Evolutionary conservation across 305 asterid species (phyloP).

Genomic region (Solanum hybrid): DNA sequence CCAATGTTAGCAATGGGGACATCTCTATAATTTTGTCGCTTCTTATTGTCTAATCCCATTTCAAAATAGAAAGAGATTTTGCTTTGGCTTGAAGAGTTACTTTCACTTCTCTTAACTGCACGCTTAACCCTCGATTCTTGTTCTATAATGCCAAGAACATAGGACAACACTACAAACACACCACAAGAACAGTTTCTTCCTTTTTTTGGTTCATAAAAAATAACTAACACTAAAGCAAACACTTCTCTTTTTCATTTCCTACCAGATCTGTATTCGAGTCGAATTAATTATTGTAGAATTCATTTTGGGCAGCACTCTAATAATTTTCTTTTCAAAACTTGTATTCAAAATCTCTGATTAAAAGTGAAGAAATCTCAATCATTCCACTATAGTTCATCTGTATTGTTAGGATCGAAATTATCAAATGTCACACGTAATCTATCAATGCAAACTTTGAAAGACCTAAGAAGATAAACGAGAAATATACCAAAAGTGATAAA

Average conservation of each 20-base stretch:
- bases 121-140: constrained; percentile 10
- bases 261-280: too few species aligned
- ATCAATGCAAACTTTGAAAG: too few species aligned
- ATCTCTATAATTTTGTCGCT: constrained; percentile 7
- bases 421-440: background rate
- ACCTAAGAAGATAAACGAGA: background rate
- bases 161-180: constrained; percentile 24
- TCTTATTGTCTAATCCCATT: constrained; percentile 10
- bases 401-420: background rate
- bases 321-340: too few species aligned
- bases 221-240: background rate
- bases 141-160: constrained; percentile 12
- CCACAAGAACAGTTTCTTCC: constrained; percentile 9
- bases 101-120: constrained; percentile 15
- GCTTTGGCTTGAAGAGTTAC: constrained; percentile 2
- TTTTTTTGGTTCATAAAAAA: background rate
- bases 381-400: background rate
- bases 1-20: background rate
- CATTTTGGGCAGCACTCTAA: background rate
- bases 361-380: too few species aligned
- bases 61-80: background rate
- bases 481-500: background rate
- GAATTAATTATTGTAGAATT: too few species aligned
- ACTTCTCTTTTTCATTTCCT: background rate
- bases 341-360: too few species aligned